Conservation (phyloP, 208 protist species). For the Crithidia fasciculata region DNA sequence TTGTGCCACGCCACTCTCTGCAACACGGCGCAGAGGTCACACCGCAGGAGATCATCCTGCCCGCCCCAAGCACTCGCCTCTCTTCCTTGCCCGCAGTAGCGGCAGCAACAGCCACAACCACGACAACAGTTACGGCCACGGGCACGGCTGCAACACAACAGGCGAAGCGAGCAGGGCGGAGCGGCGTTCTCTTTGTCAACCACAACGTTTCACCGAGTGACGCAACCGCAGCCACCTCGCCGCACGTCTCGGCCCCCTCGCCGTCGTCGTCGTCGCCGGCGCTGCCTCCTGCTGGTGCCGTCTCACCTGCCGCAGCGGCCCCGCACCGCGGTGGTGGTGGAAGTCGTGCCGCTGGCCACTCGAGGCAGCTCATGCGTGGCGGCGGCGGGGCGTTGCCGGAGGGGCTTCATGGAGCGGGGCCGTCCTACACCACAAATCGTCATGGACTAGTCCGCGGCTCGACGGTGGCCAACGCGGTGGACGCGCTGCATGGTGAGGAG, state of each 20-base stretch:
- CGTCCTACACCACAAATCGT: conserved; percentile 2
- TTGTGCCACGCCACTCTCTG: too few relatives aligned
- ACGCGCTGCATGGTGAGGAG: not conserved
- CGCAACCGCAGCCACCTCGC: not conserved
- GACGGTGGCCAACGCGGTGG: conserved; percentile 5
- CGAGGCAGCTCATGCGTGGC: not conserved
- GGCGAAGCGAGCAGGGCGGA: conserved; percentile 8
- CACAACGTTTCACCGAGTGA: conserved; percentile 13
- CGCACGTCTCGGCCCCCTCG: not conserved
- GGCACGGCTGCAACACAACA: not conserved
- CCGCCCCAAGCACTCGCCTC: not conserved
- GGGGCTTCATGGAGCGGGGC: not conserved
- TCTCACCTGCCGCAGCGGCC: not conserved
- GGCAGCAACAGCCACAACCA: not conserved
- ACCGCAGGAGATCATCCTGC: not conserved
- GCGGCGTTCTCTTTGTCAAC: conserved; percentile 25
- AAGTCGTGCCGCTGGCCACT: not conserved
- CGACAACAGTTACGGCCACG: not conserved
- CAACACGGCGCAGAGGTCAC: too few relatives aligned
- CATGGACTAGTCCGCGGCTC: conserved; percentile 21
- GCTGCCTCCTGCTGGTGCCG: not conserved
- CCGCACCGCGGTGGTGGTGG: not conserved
- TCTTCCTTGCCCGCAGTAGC: not conserved
- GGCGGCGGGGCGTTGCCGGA: not conserved
- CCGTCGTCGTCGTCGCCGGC: not conserved